Base-by-base conservation (phyloP, 108 stramenopile genomes). In the Stephanodiscus triporus region DNA sequence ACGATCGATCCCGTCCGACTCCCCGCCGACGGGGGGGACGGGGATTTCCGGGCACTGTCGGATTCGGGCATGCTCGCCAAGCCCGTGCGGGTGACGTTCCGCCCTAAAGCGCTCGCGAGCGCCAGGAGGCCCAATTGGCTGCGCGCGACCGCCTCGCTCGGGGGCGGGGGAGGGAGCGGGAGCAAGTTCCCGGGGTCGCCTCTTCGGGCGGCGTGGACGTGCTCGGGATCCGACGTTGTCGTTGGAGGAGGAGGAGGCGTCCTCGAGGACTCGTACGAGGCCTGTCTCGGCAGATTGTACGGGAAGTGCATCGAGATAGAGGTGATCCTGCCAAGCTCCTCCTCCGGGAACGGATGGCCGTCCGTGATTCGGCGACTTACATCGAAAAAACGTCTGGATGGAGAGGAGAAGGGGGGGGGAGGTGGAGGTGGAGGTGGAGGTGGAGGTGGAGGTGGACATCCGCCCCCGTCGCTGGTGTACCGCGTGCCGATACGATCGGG, bases 391-490 rank as follows among this genome's bases (percentile, higher is more conserved):
- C n/a, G n/a, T 45, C 43, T 13, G 43, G 43, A 45, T 45, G 43
- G 16, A 13, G 30, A 76, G 27, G 47, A 55, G 48, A 26, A 26
- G 54, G 29, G 27, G 49, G 20, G 34, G 27, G 45, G 38, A 34
- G 29, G 36, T 6, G 65, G 32, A 6, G 58, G 32, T 32, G 24
- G 54, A 40, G 37, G 51, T 8, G 27, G 22, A 13, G 68, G 68
- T 11, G 79, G 79, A 56, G 29, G 36, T 6, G 65, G 32, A 6
- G 58, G 32, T 32, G 24, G 54, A 40, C n/a, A n/a, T n/a, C 80
- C 80, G 11, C 77, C 85, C 5, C 86, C 89, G 19, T 83, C 77
- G 48, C 72, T 93, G 9, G 83, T 90, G 6, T 93, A 87, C 56
- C 78, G 84, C 40, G 74, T 93, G 17, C 77, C 86, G 19, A 77